These are phyloP conservation scores for Dittrichia graveolens DNA, from an alignment of 129 eudicot genomes.

Conservation along the genomic window DNA sequence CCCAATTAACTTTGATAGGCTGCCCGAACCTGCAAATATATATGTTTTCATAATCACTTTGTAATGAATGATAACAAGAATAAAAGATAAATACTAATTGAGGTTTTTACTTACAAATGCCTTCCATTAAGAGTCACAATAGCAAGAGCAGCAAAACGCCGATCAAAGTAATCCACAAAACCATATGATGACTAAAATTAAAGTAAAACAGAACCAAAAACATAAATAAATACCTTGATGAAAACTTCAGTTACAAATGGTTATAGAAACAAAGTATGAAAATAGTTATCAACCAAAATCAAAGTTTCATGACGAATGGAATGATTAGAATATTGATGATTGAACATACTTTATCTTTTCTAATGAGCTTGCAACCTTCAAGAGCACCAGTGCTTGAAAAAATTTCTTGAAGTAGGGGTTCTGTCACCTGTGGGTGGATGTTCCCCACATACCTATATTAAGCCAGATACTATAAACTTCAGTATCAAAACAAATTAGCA, in stretches of 20 bases:
- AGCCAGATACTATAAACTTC: conserved; percentile 4
- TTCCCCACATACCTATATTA: conserved; percentile 90
- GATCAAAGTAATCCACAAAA: conserved; percentile 96
- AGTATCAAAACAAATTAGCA: conserved; percentile 2
- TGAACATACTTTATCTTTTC: conserved; percentile 81
- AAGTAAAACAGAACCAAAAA: conserved; percentile 14
- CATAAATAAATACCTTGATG: background rate
- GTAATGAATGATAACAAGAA: background rate
- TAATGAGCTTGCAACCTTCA: conserved; percentile 96
- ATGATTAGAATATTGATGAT: conserved; percentile 8
- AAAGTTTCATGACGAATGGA: background rate
- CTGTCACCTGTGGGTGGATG: conserved; percentile 94
- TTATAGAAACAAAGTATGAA: background rate
- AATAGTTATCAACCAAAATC: too few species aligned
- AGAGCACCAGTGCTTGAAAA: conserved; percentile 84
- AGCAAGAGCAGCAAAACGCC: conserved; percentile 94
- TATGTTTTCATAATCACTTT: conserved; percentile 16
- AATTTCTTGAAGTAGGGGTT: conserved; percentile 93
- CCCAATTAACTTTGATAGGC: conserved; percentile 57
- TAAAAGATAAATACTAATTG: background rate
- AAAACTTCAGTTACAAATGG: background rate
- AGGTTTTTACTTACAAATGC: conserved; percentile 64
- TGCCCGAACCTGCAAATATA: conserved; percentile 78
- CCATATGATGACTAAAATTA: conserved; percentile 87
- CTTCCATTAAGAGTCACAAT: conserved; percentile 93